phyloP scores from a whole-genome alignment of 257 asterid species.

The Solanum neorickii region DNA sequence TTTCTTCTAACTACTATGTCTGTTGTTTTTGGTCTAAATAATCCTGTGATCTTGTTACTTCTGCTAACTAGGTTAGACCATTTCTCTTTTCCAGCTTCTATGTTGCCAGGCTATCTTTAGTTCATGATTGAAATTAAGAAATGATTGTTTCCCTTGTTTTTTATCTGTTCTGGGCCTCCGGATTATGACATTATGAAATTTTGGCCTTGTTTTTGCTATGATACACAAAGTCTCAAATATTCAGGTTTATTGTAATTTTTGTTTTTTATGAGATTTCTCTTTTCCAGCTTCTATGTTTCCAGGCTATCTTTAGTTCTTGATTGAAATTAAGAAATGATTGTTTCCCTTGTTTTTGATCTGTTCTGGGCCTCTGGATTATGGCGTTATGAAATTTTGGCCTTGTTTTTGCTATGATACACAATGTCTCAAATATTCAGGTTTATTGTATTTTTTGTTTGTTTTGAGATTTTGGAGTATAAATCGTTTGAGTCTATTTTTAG shows the following conservation, averaged over 20 bases:
- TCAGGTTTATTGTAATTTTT: too few relatives aligned
- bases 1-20: background rate
- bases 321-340: background rate
- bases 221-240: background rate
- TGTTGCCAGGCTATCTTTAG: background rate
- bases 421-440: background rate
- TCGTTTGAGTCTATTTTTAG: background rate
- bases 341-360: background rate
- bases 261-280: background rate
- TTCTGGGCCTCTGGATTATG: background rate
- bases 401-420: background rate
- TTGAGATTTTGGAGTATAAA: background rate
- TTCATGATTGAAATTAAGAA: background rate
- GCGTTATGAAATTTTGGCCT: background rate
- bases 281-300: background rate
- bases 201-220: background rate
- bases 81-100: background rate
- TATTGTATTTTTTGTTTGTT: background rate
- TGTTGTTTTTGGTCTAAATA: background rate
- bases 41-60: background rate
- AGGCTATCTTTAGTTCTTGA: background rate
- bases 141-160: background rate
- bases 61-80: background rate
- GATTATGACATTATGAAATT: background rate
- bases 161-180: background rate